Percentiles rank a stretch among this genome's conserved stretches.
Conservation (phyloP, 768 basidiomycete species). For the Phlegmacium glaucopus region DNA sequence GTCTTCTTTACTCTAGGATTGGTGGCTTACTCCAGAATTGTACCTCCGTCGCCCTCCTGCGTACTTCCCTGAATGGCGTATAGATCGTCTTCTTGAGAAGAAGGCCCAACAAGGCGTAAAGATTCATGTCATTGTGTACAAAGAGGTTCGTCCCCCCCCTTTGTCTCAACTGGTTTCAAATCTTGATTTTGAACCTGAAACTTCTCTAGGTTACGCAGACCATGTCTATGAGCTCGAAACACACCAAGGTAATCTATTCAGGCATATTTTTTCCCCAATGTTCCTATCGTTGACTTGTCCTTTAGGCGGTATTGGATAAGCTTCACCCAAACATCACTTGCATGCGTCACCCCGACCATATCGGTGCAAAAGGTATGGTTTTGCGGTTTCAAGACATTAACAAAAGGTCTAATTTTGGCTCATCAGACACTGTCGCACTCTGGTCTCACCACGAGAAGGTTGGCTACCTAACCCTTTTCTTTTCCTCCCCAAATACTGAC, state of each 20-base stretch:
- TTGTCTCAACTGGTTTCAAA: no score
- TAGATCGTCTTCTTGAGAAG: conserved; percentile 79
- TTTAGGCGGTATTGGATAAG: conserved; percentile 67
- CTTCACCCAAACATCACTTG: conserved; percentile 86
- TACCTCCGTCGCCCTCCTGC: conserved; percentile 93
- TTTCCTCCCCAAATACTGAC: not conserved
- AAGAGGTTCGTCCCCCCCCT: conserved; percentile 52
- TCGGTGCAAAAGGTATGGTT: conserved; percentile 64
- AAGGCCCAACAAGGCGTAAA: conserved; percentile 94
- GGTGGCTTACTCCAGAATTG: conserved; percentile 95
- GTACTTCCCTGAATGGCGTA: conserved; percentile 79
- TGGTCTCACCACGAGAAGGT: conserved; percentile 94
- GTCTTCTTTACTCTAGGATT: conserved; percentile 45
- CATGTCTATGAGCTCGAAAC: conserved; percentile 84
- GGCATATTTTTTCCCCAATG: no score
- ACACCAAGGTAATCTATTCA: conserved; percentile 61
- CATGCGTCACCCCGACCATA: conserved; percentile 90
- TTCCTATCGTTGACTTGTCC: no score
- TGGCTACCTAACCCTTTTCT: no score
- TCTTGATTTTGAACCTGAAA: not conserved
- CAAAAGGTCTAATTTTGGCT: not conserved
- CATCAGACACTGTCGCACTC: conserved; percentile 69
- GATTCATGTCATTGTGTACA: conserved; percentile 90
- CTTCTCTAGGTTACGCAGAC: conserved; percentile 72
- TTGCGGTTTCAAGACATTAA: not conserved